These are phyloP conservation scores for Salvia splendens DNA, from an alignment of 257 asterid species.

Conservation along the genomic window DNA sequence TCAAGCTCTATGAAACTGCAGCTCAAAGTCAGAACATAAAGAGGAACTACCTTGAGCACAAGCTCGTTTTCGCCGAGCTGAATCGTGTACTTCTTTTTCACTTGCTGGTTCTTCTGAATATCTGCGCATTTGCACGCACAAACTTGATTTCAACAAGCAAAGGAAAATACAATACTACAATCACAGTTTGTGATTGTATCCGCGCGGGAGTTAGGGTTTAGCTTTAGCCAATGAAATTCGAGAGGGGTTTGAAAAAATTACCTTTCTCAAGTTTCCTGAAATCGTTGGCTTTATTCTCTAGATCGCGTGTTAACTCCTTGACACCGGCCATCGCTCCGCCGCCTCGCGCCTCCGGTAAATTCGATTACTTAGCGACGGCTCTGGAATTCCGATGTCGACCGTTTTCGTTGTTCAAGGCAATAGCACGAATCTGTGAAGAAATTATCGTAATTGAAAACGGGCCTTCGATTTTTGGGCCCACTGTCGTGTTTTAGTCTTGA, in stretches of 20 bases:
- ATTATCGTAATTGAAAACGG: background rate
- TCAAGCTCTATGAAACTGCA: constrained; percentile 2
- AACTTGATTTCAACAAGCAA: constrained; percentile 20
- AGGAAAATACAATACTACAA: background rate
- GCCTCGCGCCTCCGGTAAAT: constrained; percentile 21
- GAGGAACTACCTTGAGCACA: constrained; percentile 67
- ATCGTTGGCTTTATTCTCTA: constrained; percentile 88
- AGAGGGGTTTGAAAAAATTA: background rate
- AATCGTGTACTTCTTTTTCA: constrained; percentile 82
- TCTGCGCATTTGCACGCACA: constrained; percentile 39
- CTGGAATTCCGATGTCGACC: constrained; percentile 29
- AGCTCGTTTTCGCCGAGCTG: constrained; percentile 98
- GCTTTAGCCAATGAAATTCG: background rate
- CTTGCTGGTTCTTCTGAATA: constrained; percentile 83
- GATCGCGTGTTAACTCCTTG: constrained; percentile 76
- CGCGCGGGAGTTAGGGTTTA: constrained; percentile 37
- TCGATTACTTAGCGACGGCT: constrained; percentile 21
- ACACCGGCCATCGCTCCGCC: constrained; percentile 51
- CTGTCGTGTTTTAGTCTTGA: too few relatives aligned
- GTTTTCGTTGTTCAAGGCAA: constrained; percentile 10
- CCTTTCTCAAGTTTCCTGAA: constrained; percentile 83
- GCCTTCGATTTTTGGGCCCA: constrained; percentile 5
- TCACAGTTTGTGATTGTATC: background rate
- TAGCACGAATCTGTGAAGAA: background rate
- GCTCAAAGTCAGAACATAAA: constrained; percentile 6